Evolutionary conservation across 2,329 filamentous ascomycete genomes (phyloP), one percentile per base, ranked within the genome.

Genomic region (Alternaria metachromatica): DNA sequence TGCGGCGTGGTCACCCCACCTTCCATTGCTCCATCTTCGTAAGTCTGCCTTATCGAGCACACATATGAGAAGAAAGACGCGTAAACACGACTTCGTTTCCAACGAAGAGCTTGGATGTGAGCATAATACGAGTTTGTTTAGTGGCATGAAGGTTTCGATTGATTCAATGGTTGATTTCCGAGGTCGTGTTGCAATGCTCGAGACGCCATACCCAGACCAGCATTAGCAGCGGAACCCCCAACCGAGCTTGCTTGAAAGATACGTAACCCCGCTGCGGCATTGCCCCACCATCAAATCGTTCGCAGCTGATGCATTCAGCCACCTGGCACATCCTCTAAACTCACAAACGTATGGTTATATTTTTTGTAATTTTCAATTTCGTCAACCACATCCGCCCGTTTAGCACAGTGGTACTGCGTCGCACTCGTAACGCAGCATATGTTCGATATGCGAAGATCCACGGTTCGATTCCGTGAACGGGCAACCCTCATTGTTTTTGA

Each of bases 391-490:
- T 18, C 30, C 49, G 62, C 62, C 62, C 62, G 51, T 20, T 64
- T 64, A 59, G 62, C 62, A 60, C 59, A 64, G 62, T 60, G 62
- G 62, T 64, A 64, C 62, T 60, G 62, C 62, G 62, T 64, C 62
- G 62, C 62, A 64, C 62, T 64, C 62, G 62, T 64, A 64, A 20
- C 54, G 54, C 54, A 56, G 26, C 49, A 53, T 50, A 44, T 44
- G 54, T 26, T 28, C 28, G 59, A 62, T 51, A 62, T 62, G 59
- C 59, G 59, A 62, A 62, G 59, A 62, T 46, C 59, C 37, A 25
- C 59, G 59, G 59, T 62, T 62, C 59, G 59, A 62, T 62, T 62
- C 59, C 59, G 59, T 25, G 37, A 62, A 20, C 41, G 59, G 59
- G 59, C 59, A 60, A 7, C 26, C 3, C 21, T 21, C 28, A 9